Evolutionary conservation across 2,329 filamentous ascomycete genomes (phyloP).

Genomic region (Calonectria crousiana): DNA sequence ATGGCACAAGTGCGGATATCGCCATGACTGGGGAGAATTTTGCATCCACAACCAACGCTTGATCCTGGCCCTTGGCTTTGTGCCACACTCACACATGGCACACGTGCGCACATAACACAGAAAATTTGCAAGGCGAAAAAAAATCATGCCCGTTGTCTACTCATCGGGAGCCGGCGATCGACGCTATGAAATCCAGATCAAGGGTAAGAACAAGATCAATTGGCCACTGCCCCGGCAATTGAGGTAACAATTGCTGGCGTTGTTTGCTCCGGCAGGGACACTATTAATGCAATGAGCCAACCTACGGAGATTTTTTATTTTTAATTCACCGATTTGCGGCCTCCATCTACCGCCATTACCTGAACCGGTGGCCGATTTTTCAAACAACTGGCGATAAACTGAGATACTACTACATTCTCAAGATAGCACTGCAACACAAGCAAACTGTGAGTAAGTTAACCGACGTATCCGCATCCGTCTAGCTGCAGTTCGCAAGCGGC

Average conservation of each 20-base stretch:
- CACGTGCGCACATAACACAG: not conserved
- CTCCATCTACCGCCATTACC: not conserved
- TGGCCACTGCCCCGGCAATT: not conserved
- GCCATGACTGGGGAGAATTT: not conserved
- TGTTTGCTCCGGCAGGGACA: not conserved
- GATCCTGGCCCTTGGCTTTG: slow-evolving; percentile 7
- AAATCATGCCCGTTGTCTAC: not conserved
- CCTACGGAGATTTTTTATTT: not conserved
- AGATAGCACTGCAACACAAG: not conserved
- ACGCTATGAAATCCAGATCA: not conserved
- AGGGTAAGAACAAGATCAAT: slow-evolving; percentile 3
- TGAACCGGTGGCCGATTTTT: not conserved
- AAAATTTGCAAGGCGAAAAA: not conserved
- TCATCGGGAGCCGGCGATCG: slow-evolving; percentile 14
- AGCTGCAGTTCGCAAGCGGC: slow-evolving; percentile 42
- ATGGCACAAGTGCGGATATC: not conserved
- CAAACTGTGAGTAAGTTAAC: not conserved
- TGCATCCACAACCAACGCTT: not conserved
- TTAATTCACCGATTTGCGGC: not conserved
- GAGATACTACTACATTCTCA: not conserved
- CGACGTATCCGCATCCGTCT: slow-evolving; percentile 28
- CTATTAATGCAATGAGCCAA: not conserved
- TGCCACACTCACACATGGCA: slow-evolving; percentile 13
- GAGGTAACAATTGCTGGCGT: not conserved
- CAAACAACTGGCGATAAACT: not conserved